These are phyloP conservation scores for Sorghum bicolor DNA, from an alignment of 176 grass and related monocot genomes.

Conservation along the genomic window Sorghum_bicolor_NCBIv3 NC_012873.2:62349501-62350000, in stretches of 20 bases:
- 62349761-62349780: constrained; percentile 48
- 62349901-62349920: constrained; percentile 33
- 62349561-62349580: not conserved
- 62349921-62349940: not conserved
- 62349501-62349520: not conserved
- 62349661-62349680: constrained; percentile 72
- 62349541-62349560: not conserved
- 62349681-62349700: constrained; percentile 71
- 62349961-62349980: constrained; percentile 55
- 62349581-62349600: not conserved
- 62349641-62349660: constrained; percentile 22
- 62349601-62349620: not conserved
- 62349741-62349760: constrained; percentile 21
- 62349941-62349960: constrained; percentile 7
- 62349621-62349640: constrained; percentile 50
- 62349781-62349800: constrained; percentile 45
- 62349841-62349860: constrained; percentile 17
- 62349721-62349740: constrained; percentile 80
- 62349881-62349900: constrained; percentile 85
- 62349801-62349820: constrained; percentile 66
- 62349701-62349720: constrained; percentile 77
- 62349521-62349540: constrained; percentile 24
- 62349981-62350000: constrained; percentile 71
- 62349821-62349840: constrained; percentile 44
- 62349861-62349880: constrained; percentile 81